Evolutionary conservation across 164 flowering plant species (phyloP).

Genomic region (Vitis rotundifolia): DNA sequence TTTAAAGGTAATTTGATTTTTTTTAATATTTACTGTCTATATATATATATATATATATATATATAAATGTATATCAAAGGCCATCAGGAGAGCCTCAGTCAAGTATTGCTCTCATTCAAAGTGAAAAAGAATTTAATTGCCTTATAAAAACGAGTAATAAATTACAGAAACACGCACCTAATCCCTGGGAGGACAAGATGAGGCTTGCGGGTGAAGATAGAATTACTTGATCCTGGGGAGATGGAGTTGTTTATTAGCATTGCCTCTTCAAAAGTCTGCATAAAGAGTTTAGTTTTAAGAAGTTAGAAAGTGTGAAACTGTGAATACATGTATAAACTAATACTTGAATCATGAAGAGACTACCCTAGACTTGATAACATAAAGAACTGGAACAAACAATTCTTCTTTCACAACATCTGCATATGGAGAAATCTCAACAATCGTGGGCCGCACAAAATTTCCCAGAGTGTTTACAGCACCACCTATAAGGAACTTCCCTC

Average conservation of each 20-base stretch:
- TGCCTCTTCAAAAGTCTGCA: slow-evolving; percentile 86
- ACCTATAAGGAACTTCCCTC: slow-evolving; percentile 85
- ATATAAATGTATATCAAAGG: too few species aligned
- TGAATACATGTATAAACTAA: too few species aligned
- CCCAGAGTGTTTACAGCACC: slow-evolving; percentile 62
- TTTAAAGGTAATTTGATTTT: too few species aligned
- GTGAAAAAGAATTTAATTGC: too few species aligned
- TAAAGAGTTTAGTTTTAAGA: neutral
- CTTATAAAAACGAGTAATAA: neutral
- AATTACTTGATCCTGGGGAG: slow-evolving; percentile 95
- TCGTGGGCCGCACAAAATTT: slow-evolving; percentile 91
- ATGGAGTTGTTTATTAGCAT: slow-evolving; percentile 93
- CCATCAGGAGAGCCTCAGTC: too few species aligned
- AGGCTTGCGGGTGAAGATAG: slow-evolving; percentile 85
- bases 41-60: too few species aligned
- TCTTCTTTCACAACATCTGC: slow-evolving; percentile 92
- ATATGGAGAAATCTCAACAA: slow-evolving; percentile 80
- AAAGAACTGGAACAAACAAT: slow-evolving; percentile 91
- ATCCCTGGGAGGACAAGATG: slow-evolving; percentile 87
- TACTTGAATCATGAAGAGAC: neutral
- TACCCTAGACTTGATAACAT: slow-evolving; percentile 91
- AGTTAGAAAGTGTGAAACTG: too few species aligned
- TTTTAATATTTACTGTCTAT: too few species aligned
- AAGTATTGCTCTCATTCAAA: too few species aligned
- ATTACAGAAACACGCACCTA: slow-evolving; percentile 57